These are phyloP conservation scores for Cornus controversa DNA, from an alignment of 148 eudicot genomes.

Conservation along the genomic window DNA sequence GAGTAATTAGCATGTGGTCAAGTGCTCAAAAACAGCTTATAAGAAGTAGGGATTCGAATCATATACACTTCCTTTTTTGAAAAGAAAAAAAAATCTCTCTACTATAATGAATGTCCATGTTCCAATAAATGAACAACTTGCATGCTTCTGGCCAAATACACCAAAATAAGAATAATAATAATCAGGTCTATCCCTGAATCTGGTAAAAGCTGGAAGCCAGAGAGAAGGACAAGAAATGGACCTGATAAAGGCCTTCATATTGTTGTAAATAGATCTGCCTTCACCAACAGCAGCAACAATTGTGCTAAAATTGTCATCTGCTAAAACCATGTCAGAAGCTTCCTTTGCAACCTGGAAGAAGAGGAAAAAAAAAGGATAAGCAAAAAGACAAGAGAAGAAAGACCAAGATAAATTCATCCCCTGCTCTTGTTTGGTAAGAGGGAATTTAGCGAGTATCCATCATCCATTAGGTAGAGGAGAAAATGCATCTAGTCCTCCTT, in stretches of 20 bases:
- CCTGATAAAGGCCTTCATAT: slow-evolving; percentile 98
- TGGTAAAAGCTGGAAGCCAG: not conserved
- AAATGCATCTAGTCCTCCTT: too few species aligned
- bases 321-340: slow-evolving; percentile 80
- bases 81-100: too few species aligned
- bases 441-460: too few species aligned
- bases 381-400: not conserved
- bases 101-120: too few species aligned
- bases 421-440: not conserved
- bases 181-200: slow-evolving; percentile 1
- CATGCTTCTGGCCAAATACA: too few species aligned
- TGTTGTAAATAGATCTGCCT: slow-evolving; percentile 91
- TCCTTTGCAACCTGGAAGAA: slow-evolving; percentile 70
- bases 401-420: not conserved
- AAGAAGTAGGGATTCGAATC: too few species aligned
- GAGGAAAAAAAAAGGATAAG: not conserved
- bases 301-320: slow-evolving; percentile 77
- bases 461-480: too few species aligned
- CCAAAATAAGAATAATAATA: not conserved
- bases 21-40: too few species aligned
- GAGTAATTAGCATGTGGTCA: too few species aligned
- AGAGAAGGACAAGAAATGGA: slow-evolving; percentile 12
- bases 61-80: too few species aligned
- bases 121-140: slow-evolving; percentile 22
- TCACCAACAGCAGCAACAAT: slow-evolving; percentile 77